Conservation (phyloP, 352 stramenopile genomes). For the Pythium brachiatum region DNA sequence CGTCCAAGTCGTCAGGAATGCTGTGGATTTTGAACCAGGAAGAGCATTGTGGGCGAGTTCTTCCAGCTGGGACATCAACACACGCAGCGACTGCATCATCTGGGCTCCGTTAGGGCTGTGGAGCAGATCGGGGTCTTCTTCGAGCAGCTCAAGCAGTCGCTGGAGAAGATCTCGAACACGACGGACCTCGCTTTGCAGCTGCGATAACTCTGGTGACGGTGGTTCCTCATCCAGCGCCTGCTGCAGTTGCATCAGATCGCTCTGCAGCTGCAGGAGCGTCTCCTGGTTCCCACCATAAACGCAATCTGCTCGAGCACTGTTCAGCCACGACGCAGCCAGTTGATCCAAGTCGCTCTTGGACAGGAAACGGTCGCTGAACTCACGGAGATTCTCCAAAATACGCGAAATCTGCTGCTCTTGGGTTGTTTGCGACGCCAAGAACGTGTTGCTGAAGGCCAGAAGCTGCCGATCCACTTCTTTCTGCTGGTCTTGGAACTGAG, state of each 20-base stretch:
- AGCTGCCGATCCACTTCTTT: conserved; percentile 30
- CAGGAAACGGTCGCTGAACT: conserved; percentile 31
- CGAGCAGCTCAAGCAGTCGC: conserved; percentile 21
- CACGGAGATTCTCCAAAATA: conserved; percentile 22
- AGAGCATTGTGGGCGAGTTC: conserved; percentile 26
- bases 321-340: conserved; percentile 33
- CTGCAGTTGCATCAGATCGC: conserved; percentile 35
- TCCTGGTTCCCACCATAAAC: conserved; percentile 45
- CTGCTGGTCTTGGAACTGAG: conserved; percentile 16
- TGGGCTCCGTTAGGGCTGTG: conserved; percentile 14
- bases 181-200: conserved; percentile 33
- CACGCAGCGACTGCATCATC: conserved; percentile 47
- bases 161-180: conserved; percentile 35
- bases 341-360: conserved; percentile 28
- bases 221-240: conserved; percentile 27
- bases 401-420: conserved; percentile 31
- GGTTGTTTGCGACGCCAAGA: conserved; percentile 25
- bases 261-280: conserved; percentile 31
- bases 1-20: conserved; percentile 40
- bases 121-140: conserved; percentile 10
- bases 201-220: conserved; percentile 23
- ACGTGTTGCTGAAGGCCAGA: conserved; percentile 18
- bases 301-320: conserved; percentile 48
- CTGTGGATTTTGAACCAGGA: conserved; percentile 10
- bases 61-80: conserved; percentile 40